A percentile compares a stretch with the other conserved stretches of the same genome.
These are phyloP conservation scores for Colletotrichum sansevieriae DNA, from an alignment of 2,329 filamentous ascomycete species.

Conservation along the genomic window DNA sequence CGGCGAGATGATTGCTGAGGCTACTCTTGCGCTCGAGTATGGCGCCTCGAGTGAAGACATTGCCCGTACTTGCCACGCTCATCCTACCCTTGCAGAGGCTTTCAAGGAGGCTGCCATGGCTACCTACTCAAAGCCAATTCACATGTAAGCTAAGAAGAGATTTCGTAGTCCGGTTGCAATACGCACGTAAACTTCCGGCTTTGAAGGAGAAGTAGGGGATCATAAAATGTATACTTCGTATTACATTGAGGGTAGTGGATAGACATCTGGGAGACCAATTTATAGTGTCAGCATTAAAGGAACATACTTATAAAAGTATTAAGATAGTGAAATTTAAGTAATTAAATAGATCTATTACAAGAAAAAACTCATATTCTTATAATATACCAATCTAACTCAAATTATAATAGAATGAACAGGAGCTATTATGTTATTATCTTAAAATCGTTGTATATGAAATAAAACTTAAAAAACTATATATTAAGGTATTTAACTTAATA, in stretches of 20 bases:
- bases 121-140: constrained; percentile 94
- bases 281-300: neutral
- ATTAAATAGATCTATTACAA: too few relatives aligned
- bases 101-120: constrained; percentile 99
- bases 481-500: neutral
- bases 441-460: neutral
- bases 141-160: constrained; percentile 73
- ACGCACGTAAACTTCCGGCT: neutral
- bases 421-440: neutral
- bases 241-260: neutral
- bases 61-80: constrained; percentile 93
- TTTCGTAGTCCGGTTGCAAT: neutral
- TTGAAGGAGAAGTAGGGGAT: neutral
- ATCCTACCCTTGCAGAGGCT: constrained; percentile 94
- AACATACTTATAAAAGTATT: too few relatives aligned
- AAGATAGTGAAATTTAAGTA: too few relatives aligned
- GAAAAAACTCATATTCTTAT: too few relatives aligned
- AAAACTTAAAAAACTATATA: neutral
- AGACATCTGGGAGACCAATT: neutral
- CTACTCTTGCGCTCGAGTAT: constrained; percentile 94
- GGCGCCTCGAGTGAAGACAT: constrained; percentile 96
- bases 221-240: neutral
- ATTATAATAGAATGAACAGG: too few relatives aligned
- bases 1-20: constrained; percentile 99
- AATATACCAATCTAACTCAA: too few relatives aligned